A percentile compares a stretch with the other conserved stretches of the same genome.
phyloP scores from a whole-genome alignment of 2,329 filamentous ascomycete species.

The Didymella arachidicola region DNA sequence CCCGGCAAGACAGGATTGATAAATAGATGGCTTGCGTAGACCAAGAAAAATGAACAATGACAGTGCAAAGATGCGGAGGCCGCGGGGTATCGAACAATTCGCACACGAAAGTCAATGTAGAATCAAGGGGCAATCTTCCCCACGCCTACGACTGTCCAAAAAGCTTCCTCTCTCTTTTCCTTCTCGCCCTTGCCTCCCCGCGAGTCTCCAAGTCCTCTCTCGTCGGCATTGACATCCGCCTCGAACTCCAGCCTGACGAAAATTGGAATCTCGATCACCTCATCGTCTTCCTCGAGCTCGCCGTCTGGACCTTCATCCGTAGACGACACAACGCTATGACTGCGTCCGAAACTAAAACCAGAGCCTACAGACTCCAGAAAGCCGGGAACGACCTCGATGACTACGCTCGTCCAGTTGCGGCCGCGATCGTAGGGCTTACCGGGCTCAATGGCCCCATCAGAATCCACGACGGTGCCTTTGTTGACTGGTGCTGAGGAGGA shows the following conservation, averaged over 20 bases:
- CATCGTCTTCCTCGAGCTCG: constrained; percentile 61
- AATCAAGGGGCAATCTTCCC: constrained; percentile 69
- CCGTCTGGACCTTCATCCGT: constrained; percentile 22
- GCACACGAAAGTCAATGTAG: constrained; percentile 11
- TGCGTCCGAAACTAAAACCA: constrained; percentile 7
- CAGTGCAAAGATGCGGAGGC: background rate
- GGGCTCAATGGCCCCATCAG: constrained; percentile 67
- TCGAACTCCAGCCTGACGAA: constrained; percentile 95
- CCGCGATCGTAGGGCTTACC: constrained; percentile 97
- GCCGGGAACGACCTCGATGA: constrained; percentile 83
- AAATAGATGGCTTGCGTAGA: too few species aligned
- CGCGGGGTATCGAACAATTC: constrained; percentile 13
- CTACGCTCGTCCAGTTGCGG: constrained; percentile 92
- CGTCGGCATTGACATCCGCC: constrained; percentile 69
- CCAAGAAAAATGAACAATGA: background rate
- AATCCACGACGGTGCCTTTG: constrained; percentile 33
- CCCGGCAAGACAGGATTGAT: constrained; percentile 10
- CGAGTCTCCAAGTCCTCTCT: constrained; percentile 45
- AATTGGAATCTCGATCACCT: constrained; percentile 86
- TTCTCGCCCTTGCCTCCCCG: constrained; percentile 66
- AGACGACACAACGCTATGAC: constrained; percentile 7
- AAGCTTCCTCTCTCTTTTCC: constrained; percentile 86
- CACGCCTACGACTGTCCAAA: constrained; percentile 92
- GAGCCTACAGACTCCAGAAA: constrained; percentile 29
- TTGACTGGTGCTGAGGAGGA: constrained; percentile 53